These are phyloP conservation scores for Solanum chilense DNA, from an alignment of 257 asterid genomes.

Conservation along the genomic window DNA sequence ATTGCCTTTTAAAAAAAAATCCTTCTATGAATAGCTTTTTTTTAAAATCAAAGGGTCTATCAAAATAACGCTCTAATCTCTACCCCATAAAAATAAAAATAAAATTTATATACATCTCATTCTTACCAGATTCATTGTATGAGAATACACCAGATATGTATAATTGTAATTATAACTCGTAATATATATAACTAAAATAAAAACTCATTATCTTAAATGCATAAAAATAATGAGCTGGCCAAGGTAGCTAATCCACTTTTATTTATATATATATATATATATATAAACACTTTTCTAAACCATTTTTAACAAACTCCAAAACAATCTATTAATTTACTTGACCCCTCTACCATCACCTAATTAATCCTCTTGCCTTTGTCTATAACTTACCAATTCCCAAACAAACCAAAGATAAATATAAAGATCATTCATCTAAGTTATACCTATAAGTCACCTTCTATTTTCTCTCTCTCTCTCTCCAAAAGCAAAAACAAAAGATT, in stretches of 20 bases:
- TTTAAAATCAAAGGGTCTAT: no score
- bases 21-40: no score
- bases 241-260: background rate
- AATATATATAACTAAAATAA: no score
- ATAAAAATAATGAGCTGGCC: background rate
- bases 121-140: no score
- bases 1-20: fast-evolving
- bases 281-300: background rate
- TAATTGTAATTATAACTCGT: no score
- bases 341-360: background rate
- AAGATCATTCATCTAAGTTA: background rate
- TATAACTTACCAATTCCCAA: background rate
- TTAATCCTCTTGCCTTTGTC: background rate
- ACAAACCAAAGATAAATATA: background rate
- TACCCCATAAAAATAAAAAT: no score
- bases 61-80: no score
- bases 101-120: no score
- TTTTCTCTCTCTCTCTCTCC: background rate
- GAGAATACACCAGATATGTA: no score
- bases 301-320: background rate
- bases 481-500: background rate
- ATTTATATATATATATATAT: no score
- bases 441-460: background rate
- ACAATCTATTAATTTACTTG: background rate
- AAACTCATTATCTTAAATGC: background rate